Evolutionary conservation across 345 rosid species (phyloP).

Genomic region (Eucalyptus camaldulensis): DNA sequence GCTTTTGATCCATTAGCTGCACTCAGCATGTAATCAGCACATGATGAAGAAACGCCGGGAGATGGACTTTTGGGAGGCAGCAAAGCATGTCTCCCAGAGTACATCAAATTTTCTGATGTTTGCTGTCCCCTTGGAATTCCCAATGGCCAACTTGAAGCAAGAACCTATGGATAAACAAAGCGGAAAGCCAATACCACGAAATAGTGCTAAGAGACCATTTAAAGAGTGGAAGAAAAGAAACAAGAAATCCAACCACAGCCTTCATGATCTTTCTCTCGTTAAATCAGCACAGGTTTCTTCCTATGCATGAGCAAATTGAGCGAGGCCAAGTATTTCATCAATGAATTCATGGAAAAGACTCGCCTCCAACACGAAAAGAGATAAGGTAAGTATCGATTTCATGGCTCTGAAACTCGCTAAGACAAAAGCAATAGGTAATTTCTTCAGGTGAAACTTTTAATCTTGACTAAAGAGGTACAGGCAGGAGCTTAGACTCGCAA

Average conservation of each 20-base stretch:
- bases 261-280: not conserved
- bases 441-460: not conserved
- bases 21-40: conserved; percentile 45
- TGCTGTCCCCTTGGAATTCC: conserved; percentile 68
- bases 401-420: not conserved
- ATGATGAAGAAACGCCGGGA: conserved; percentile 56
- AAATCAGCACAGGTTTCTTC: not conserved
- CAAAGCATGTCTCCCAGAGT: conserved; percentile 60
- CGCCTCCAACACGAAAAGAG: not conserved
- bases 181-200: not conserved
- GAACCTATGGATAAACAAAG: conserved; percentile 10
- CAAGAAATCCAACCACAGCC: not conserved
- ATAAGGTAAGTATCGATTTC: not conserved
- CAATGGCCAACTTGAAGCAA: conserved; percentile 27
- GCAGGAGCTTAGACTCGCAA: not conserved
- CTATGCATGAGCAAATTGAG: not conserved
- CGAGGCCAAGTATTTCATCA: not conserved
- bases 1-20: conserved; percentile 45
- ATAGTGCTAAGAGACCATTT: not conserved
- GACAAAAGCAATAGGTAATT: not conserved
- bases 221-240: not conserved
- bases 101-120: conserved; percentile 47
- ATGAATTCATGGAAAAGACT: not conserved
- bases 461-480: not conserved
- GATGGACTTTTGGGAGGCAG: conserved; percentile 95